Base-by-base conservation (phyloP, 441 rosid species). In the Gossypium davidsonii region DNA sequence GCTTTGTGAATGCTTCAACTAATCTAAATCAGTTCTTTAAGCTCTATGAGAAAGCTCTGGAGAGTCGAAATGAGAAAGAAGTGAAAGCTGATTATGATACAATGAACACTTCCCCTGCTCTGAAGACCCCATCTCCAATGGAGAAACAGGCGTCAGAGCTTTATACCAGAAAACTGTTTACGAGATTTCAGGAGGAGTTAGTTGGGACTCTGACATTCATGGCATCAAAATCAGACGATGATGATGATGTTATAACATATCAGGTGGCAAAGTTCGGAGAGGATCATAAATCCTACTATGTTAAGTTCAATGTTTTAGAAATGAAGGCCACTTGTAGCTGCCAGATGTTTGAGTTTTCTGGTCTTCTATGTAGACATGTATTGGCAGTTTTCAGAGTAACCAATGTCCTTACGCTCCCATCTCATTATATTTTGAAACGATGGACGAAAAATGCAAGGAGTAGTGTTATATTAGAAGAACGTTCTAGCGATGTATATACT, bases 381-480 rank as follows among this genome's bases (percentile, higher is more conserved):
- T 76, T 94, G 82, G 90, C 97, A 51, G 97, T 94, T 76, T 90
- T 92, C 77, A 86, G 97, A 68, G 98, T 92, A 60, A 90, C 95
- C 82, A 94, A 94, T 82, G 90, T 94, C 79, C 97, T 94, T 78
- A 89, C 97, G 4, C 91, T 94, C 70, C 97, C 97, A 21, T 86
- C 90, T 73, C 90, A 83, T 76, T 94, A 88, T 80, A 83, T 94
- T 44, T 77, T 91, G 71, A 92, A 90, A 79, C 82, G 98, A 61
- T 94, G 98, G 98, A 94, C 98, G n/a, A 85, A 91, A 77, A 90
- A 94, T 78, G 98, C 97, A 65, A 94, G 82, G 83, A 89, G 88
- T 82, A 87, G 91, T 71, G 89, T 86, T n/a, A 76, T 85, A 52
- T 77, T 88, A 69, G 95, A 94, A 75, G 94, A 90, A 70, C 86